Conservation (phyloP, 2,329 filamentous ascomycete species). For the Ceratocystis cacaofunesta region DNA sequence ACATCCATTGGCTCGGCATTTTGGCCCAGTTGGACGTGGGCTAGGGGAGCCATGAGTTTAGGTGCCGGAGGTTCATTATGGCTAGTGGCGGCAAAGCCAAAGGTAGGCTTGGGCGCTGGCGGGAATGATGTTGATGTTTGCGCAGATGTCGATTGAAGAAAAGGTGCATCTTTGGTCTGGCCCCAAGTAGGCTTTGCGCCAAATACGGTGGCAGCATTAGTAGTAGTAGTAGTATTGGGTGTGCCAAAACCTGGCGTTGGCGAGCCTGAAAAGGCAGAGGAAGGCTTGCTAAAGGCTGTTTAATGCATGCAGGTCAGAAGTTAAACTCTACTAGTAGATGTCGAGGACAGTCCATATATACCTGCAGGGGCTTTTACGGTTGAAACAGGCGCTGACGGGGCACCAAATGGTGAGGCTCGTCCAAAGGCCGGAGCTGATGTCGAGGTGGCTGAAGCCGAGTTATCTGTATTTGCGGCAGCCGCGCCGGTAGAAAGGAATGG, state of each 20-base stretch:
- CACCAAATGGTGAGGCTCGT: slow-evolving; percentile 13
- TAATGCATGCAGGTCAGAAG: background rate
- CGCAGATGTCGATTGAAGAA: background rate
- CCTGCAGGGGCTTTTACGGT: slow-evolving; percentile 6
- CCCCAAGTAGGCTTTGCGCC: background rate
- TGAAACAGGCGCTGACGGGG: background rate
- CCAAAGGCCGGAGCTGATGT: slow-evolving; percentile 5
- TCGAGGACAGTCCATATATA: background rate
- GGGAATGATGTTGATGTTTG: background rate
- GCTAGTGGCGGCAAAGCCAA: background rate
- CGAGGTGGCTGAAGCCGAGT: background rate
- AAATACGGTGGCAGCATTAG: background rate
- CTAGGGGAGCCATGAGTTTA: background rate
- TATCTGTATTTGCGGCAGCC: background rate
- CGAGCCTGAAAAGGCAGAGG: background rate
- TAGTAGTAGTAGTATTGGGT: background rate
- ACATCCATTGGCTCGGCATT: slow-evolving; percentile 19
- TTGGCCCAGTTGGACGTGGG: slow-evolving; percentile 6
- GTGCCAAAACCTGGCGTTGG: background rate
- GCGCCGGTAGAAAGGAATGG: slow-evolving; percentile 1
- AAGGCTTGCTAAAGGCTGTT: background rate
- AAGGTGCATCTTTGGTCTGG: background rate
- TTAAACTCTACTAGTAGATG: too few relatives aligned
- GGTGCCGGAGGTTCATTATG: background rate
- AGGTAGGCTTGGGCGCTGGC: background rate